phyloP scores from a whole-genome alignment of 345 rosid species.

The Melaleuca alternifolia region DNA sequence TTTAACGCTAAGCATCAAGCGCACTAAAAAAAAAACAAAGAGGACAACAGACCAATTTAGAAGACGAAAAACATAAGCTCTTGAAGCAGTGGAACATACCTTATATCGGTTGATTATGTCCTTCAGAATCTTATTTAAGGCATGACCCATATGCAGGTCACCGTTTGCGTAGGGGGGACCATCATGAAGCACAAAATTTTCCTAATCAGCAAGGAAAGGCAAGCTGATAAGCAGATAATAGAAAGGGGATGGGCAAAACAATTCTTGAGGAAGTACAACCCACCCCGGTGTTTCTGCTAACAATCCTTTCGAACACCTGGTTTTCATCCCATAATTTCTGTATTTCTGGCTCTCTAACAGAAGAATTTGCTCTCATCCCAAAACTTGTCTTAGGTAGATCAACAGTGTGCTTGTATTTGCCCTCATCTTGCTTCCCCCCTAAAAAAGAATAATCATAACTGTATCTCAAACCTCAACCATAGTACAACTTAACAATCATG shows the following conservation, averaged over 20 bases:
- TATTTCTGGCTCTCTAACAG: conserved; percentile 83
- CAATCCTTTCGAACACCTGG: conserved; percentile 71
- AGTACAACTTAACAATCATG: not conserved
- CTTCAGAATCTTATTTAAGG: conserved; percentile 90
- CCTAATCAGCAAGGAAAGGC: conserved; percentile 35
- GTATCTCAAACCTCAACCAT: not conserved
- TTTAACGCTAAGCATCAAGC: not conserved
- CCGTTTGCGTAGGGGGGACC: conserved; percentile 99
- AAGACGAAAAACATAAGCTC: not conserved
- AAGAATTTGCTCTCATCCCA: conserved; percentile 86
- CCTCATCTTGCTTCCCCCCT: conserved; percentile 84
- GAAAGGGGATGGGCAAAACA: conserved; percentile 1
- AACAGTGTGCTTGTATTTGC: conserved; percentile 83
- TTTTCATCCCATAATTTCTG: conserved; percentile 84
- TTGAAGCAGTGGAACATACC: conserved; percentile 24
- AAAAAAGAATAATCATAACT: not conserved
- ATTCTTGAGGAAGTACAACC: conserved; percentile 8
- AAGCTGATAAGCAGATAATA: conserved; percentile 13
- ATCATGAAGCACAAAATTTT: conserved; percentile 83
- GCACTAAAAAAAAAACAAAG: not conserved
- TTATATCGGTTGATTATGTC: conserved; percentile 92
- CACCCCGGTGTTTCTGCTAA: conserved; percentile 70
- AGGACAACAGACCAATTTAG: not conserved
- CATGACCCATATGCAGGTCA: conserved; percentile 90
- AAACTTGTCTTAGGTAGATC: conserved; percentile 84